Conservation (phyloP, 306 rosid species). For the Begonia peltatifolia region DNA sequence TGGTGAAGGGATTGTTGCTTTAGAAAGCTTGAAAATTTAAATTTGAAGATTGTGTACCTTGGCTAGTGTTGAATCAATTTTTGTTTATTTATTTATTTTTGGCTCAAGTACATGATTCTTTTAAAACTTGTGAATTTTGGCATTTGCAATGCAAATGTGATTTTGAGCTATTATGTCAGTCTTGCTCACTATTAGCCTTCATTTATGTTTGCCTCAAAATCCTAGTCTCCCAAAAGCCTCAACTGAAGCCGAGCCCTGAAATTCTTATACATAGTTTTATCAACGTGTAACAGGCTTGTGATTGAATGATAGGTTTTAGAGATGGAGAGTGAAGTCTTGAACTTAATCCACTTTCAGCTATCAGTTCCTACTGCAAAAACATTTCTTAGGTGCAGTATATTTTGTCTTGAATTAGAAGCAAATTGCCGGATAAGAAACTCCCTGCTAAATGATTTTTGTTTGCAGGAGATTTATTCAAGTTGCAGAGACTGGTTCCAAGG, state of each 20-base stretch:
- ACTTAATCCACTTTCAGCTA: slow-evolving; percentile 51
- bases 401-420: neutral
- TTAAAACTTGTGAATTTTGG: no score
- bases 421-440: slow-evolving; percentile 3
- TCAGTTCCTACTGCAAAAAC: slow-evolving; percentile 76
- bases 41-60: no score
- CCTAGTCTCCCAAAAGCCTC: neutral
- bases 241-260: neutral
- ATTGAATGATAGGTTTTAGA: slow-evolving; percentile 37
- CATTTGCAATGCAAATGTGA: no score
- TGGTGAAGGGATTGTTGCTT: no score
- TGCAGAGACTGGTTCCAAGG: slow-evolving; percentile 63
- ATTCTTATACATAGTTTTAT: neutral
- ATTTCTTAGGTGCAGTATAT: slow-evolving; percentile 57
- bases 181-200: no score
- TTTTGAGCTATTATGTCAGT: no score
- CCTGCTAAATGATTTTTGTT: slow-evolving; percentile 9
- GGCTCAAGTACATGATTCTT: no score
- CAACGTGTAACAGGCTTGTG: slow-evolving; percentile 3
- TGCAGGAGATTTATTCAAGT: slow-evolving; percentile 82
- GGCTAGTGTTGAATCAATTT: no score
- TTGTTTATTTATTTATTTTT: no score
- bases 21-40: no score
- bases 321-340: slow-evolving; percentile 66
- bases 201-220: no score